Percentiles rank a stretch among this genome's conserved stretches.
These are phyloP conservation scores for Fusarium anthophilum DNA, from an alignment of 2,329 filamentous ascomycete genomes.

Conservation along the genomic window DNA sequence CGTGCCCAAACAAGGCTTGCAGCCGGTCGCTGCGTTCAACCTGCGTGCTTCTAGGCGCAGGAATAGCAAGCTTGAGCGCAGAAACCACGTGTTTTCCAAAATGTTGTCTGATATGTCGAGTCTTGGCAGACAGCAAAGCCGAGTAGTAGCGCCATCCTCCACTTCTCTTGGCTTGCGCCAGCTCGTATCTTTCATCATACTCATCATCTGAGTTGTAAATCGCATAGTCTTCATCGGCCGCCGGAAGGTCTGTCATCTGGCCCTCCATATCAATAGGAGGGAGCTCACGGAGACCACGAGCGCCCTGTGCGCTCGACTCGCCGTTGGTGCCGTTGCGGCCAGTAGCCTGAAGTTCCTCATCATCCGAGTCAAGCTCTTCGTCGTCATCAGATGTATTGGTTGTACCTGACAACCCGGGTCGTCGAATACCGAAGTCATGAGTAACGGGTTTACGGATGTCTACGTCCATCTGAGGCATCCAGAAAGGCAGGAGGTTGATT, in stretches of 20 bases:
- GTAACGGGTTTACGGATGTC: conserved; percentile 94
- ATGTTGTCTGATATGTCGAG: conserved; percentile 52
- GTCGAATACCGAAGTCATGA: conserved; percentile 89
- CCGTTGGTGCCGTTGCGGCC: conserved; percentile 40
- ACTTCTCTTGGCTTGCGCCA: conserved; percentile 80
- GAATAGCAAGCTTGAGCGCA: conserved; percentile 61
- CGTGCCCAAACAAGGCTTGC: conserved; percentile 62
- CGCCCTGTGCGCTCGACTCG: conserved; percentile 52
- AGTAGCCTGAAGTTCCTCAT: conserved; percentile 57
- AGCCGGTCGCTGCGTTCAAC: conserved; percentile 67
- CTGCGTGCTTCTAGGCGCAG: conserved; percentile 63
- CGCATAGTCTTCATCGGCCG: conserved; percentile 76
- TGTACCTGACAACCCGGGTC: conserved; percentile 77
- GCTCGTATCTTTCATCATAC: conserved; percentile 75
- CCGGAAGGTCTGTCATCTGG: conserved; percentile 73
- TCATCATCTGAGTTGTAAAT: conserved; percentile 90
- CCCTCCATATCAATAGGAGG: conserved; percentile 78
- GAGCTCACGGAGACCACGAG: conserved; percentile 50
- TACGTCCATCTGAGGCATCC: conserved; percentile 98
- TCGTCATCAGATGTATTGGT: conserved; percentile 82
- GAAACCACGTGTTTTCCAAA: conserved; percentile 55
- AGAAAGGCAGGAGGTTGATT: conserved; percentile 92
- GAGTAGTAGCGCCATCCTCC: conserved; percentile 81
- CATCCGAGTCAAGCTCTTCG: conserved; percentile 75
- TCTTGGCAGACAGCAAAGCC: conserved; percentile 62